Base-by-base conservation (phyloP, 768 basidiomycete species). In the Exidia glandulosa region DNA sequence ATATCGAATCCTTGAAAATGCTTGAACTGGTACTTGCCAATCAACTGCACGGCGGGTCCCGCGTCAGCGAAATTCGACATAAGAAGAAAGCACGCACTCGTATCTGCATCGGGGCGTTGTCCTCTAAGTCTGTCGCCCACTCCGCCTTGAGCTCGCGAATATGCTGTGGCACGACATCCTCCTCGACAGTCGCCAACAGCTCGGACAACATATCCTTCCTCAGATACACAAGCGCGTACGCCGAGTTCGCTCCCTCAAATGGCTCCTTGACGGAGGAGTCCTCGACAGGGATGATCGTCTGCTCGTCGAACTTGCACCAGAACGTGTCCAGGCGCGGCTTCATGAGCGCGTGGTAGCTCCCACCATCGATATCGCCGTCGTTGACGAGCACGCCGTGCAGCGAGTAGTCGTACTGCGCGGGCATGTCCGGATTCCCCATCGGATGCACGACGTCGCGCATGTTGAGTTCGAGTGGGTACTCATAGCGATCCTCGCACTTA, bases 231-330 rank as follows among this genome's bases (percentile, higher is more conserved):
- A 54, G 50, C 50, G 50, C 14, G 25, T 54, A 54, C 19, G 50
- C 50, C 25, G 50, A 23, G 30, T 19, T 31, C 2, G 50, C 27
- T 5, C 50, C 50, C 50, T 54, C 50, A 19, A 29, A 54, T 13
- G 50, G 50, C 16, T 54, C 50, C 50, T 31, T 27, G 27, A 54
- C 25, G 25, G 27, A 7, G 25, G 14, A 23, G 50, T 54, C 25
- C 16, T 54, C 50, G 27, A 54, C 27, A 4, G 50, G 50, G 25
- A 54, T 54, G 50, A 54, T 54, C 6, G 50, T 54, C 27, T 54
- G 50, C 27, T 54, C 50, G 30, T 54, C 50, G 19, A 54, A 54
- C 50, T 54, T 54, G 50, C 50, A 54, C 50, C 50, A 54, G 50
- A 54, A 54, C 50, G 50, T 27, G 50, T 54, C 50, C 50, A 1